Evolutionary conservation across 768 basidiomycete genomes (phyloP), one percentile per base, ranked within the genome.

Genomic region (Phlebiopsis gigantea): DNA sequence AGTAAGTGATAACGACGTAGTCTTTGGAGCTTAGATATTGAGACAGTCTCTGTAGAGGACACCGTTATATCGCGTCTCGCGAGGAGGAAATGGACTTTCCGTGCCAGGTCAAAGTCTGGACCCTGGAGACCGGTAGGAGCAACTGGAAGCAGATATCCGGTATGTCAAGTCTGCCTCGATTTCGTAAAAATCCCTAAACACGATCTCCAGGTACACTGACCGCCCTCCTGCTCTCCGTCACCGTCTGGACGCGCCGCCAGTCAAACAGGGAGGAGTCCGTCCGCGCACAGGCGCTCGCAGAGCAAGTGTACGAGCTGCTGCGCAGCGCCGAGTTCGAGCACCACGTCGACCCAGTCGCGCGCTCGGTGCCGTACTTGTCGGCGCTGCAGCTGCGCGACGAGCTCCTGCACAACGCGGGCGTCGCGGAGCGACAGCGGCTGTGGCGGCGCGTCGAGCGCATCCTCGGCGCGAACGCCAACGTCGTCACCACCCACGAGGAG

Each of bases 401-500:
- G 53, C 79, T 96, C 42, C 73, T 97, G 29, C 86, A 88, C 64
- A 83, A 88, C 57, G 87, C 93, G 63, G 88, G 88, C 69, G 79
- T 90, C 39, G 65, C 79, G 22, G 75, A 73, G 29, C 77, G 91
- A 57, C 78, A 78, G 57, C 76, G 81, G 46, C 64, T 97, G 45
- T 97, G 94, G 94, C 77, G 83, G 57, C 78, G 80, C 61, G 93
- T 97, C 48, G 90, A 92, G 69, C 80, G 78, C 53, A 75, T 93
- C 49, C 93, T 97, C 3, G 93, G 95, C 71, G 82, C 85, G 54
- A 97, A 97, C 73, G 82, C 90, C 28, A 97, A 97, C 70, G 90
- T 97, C 43, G 81, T 90, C 59, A 85, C 83, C 28, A 89, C 88
- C 68, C 73, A 92, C 52, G 89, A 90, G 70, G 93, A 96, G 69